Base-by-base conservation (phyloP, 495 filamentous ascomycete species). In the Clohesyomyces aquaticus region DNA sequence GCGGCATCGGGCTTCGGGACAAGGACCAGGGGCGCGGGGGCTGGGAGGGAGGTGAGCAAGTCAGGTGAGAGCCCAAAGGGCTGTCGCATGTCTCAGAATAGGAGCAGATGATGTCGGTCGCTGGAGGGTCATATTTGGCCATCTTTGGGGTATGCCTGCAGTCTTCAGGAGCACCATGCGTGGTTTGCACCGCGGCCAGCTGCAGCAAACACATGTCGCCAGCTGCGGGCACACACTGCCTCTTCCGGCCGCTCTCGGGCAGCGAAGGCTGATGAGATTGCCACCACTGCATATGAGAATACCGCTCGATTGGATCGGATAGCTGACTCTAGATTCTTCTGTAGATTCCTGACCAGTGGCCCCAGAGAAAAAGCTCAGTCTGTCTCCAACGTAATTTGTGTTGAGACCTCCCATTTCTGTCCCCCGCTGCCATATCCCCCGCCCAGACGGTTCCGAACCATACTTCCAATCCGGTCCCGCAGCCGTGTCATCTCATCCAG, bases 371-470 rank as follows among this genome's bases (percentile, higher is more conserved):
- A n/a, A n/a, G n/a, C n/a, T 69, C 59, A 77, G 51, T 77, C 74
- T 66, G 65, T 65, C 52, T 77, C 77, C 35, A 75, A 42, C 48
- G 62, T 73, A 55, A 78, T 70, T 66, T 77, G 75, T 14, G 74
- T 75, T 19, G 71, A 75, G 18, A 97, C 91, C 77, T 98, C 94
- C 94, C 94, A 98, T 71, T 84, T 84, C 73, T 91, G 77, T 9
- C 88, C 90, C 18, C 79, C 74, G 11, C 91, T 91, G 35, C 81
- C 91, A 76, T 96, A 96, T 1, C 87, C 91, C 27, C 92, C 93
- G 9, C 93, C 93, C 10, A 98, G 77, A 11, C 91, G 78, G 68
- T 93, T 96, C 76, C 88, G 87, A 38, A 98, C 86, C 64, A 98
- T 74, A 67, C 86, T 88, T 32, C 82, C 82, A 22, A 97, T 80